Evolutionary conservation across 129 eudicot genomes (phyloP).

Genomic region (Gnaphalium uliginosum): DNA sequence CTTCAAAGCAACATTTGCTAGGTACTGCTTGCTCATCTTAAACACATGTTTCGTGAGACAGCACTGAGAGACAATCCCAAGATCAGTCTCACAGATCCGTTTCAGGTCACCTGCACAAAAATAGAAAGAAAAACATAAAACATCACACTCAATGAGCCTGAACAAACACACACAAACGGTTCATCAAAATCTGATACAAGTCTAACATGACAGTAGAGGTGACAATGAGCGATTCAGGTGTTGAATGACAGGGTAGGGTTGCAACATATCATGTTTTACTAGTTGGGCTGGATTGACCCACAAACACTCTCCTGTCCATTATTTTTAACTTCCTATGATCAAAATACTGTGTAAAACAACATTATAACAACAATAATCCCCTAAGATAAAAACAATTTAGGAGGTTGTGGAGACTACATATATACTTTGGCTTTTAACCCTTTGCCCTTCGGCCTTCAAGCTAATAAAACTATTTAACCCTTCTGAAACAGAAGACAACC

Average conservation of each 20-base stretch:
- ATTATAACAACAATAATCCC: background rate
- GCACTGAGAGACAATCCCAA: constrained; percentile 86
- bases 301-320: background rate
- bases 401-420: background rate
- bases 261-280: background rate
- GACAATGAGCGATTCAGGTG: background rate
- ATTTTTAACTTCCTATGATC: background rate
- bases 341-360: background rate
- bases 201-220: background rate
- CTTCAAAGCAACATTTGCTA: constrained; percentile 86
- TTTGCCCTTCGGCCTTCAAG: background rate
- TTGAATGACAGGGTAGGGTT: background rate
- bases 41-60: constrained; percentile 89
- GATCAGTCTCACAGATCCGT: constrained; percentile 93
- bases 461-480: background rate
- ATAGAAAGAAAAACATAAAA: background rate
- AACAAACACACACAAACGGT: background rate
- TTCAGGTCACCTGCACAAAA: constrained; percentile 63
- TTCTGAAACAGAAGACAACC: background rate
- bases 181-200: background rate
- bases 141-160: background rate
- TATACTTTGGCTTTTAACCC: background rate
- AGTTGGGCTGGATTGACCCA: background rate
- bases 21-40: constrained; percentile 74
- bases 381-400: background rate